Conservation (phyloP, 2,329 filamentous ascomycete species). For the Helotiales sp. region DNA sequence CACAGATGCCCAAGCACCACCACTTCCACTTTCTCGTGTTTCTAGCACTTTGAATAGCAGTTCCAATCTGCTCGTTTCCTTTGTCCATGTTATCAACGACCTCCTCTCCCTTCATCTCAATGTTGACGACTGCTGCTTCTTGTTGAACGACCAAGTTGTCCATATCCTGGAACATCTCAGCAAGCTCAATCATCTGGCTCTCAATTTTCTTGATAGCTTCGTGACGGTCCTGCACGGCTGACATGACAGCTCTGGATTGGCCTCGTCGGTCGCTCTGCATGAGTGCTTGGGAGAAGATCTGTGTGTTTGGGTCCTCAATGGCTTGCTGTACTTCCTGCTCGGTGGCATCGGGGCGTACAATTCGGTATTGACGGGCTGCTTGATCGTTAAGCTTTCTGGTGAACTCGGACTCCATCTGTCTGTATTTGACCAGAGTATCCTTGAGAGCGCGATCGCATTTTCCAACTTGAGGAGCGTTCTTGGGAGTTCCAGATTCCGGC, state of each 20-base stretch:
- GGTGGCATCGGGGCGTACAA: conserved; percentile 81
- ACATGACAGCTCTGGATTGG: conserved; percentile 78
- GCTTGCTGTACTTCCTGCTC: conserved; percentile 79
- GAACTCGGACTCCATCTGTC: conserved; percentile 81
- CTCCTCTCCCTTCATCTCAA: conserved; percentile 87
- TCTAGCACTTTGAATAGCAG: conserved; percentile 81
- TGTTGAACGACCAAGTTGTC: conserved; percentile 86
- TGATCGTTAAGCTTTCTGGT: conserved; percentile 80
- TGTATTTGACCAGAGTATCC: too few relatives aligned
- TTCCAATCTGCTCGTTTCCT: conserved; percentile 81
- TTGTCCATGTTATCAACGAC: conserved; percentile 83
- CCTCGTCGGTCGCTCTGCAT: conserved; percentile 81
- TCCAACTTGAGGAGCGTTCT: conserved; percentile 81
- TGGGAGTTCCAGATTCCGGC: conserved; percentile 72
- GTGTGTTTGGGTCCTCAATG: conserved; percentile 70
- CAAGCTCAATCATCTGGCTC: conserved; percentile 83
- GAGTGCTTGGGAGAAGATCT: conserved; percentile 88
- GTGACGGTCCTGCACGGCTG: conserved; percentile 82
- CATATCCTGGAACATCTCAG: conserved; percentile 88
- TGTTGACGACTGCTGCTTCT: conserved; percentile 77
- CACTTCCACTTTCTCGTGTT: conserved; percentile 80
- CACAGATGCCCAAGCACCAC: conserved; percentile 83
- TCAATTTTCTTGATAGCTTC: conserved; percentile 91
- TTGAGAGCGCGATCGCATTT: conserved; percentile 81
- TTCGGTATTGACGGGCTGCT: conserved; percentile 87